Conservation (phyloP, 306 rosid species). For the Elaeagnus macrophylla region DNA sequence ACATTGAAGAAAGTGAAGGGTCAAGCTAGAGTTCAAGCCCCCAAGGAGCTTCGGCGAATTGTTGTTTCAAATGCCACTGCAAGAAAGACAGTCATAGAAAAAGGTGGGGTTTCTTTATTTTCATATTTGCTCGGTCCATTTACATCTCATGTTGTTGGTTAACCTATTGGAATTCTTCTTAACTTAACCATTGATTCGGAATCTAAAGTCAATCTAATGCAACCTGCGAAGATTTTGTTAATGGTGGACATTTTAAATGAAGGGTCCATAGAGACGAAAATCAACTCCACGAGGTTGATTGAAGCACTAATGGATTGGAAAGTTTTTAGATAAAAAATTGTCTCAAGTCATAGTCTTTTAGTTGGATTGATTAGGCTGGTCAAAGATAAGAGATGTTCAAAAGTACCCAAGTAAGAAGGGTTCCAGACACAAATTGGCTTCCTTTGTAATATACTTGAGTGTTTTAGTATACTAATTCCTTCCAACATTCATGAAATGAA, state of each 20-base stretch:
- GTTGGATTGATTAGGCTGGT: constrained; percentile 69
- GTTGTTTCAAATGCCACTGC: constrained; percentile 50
- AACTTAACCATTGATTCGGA: constrained; percentile 54
- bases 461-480: constrained; percentile 45
- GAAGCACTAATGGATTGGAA: constrained; percentile 46
- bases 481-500: constrained; percentile 32
- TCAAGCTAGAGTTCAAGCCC: constrained; percentile 61
- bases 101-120: constrained; percentile 51
- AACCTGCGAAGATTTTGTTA: constrained; percentile 59
- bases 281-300: constrained; percentile 52
- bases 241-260: constrained; percentile 66
- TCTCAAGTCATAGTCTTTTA: constrained; percentile 62
- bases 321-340: constrained; percentile 41
- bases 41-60: constrained; percentile 56
- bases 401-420: constrained; percentile 22
- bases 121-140: constrained; percentile 57
- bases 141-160: constrained; percentile 71
- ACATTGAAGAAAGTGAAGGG: constrained; percentile 63
- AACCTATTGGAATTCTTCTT: constrained; percentile 56
- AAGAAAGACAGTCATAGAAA: constrained; percentile 41
- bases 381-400: constrained; percentile 47
- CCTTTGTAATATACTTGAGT: constrained; percentile 36
- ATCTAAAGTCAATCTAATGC: constrained; percentile 42
- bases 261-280: constrained; percentile 62
- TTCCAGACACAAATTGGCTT: constrained; percentile 31